Evolutionary conservation across 2,329 filamentous ascomycete genomes (phyloP), one percentile per base, ranked within the genome.

Genomic region (Claviceps paspali): DNA sequence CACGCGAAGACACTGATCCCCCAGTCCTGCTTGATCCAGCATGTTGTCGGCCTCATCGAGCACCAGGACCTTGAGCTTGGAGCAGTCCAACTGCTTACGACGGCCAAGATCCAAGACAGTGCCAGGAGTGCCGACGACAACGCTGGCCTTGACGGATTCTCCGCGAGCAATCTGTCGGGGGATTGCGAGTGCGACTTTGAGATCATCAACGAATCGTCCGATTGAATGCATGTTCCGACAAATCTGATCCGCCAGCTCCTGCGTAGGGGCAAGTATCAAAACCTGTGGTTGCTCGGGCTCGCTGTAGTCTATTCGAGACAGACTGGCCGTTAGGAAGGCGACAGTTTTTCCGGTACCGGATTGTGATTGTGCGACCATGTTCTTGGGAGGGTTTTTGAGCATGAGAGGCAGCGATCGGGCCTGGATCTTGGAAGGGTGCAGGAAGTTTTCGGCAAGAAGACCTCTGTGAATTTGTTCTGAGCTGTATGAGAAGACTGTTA

Each of bases 21-120:
- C 91, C 38, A 98, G 68, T 36, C 91, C 88, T 61, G 94, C 85
- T 60, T 88, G 81, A 53, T 96, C 91, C 42, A 98, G 66, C 91
- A 98, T 98, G 63, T 95, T 96, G 63, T 98, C 91, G 40, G 91
- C 91, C 64, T 98, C 91, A 52, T 98, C 91, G 37, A 98, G 70
- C 39, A 95, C 88, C 43, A 98, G 70, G 7, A 93, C 73, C 57
- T 77, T 83, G 47, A 98, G 67, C 40, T 76, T 62, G 14, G 70
- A 73, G 0, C 76, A 60, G 48, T 93, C 75, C 45, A 98, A 70
- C 52, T 82, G 72, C 46, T 76, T 72, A 49, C 79, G 76, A 51
- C 79, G 79, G 50, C 95, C 79, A 49, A 91, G 68, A 52, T 96
- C 91, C 65, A 82, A 79, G 34, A 91, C 84, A 0, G 88, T 96